Base-by-base conservation (phyloP, 805 yeast genomes). In the Priceomyces castillae region DNA sequence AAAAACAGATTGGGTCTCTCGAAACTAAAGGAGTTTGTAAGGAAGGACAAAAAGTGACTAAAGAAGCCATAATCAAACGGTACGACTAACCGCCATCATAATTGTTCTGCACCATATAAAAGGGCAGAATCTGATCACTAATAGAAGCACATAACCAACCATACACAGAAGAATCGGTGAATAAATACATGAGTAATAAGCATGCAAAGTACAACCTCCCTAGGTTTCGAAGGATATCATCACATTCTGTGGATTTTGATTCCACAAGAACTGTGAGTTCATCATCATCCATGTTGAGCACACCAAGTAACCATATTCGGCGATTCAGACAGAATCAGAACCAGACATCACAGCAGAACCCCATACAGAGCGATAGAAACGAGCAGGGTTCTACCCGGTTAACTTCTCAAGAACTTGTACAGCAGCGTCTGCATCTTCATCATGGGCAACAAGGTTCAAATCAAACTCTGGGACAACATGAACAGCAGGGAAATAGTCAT, bases 291-390 rank as follows among this genome's bases (percentile, higher is more conserved):
- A 60, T 68, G 48, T 55, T 70, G 34, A 64, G 73, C 46, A 67
- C 74, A 0, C 75, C 74, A 20, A 69, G 74, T 50, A 69, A 69
- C 52, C 59, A 65, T 47, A 66, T 65, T 30, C 57, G 68, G 28
- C 53, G 69, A 37, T 55, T 64, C 33, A 19, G 40, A 23, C 40
- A 37, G 19, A 22, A 37, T 25, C 69, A 64, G 43, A 52, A 53
- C 41, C 62, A 57, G 33, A 49, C 22, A 12, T 37, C 40, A 10
- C 40, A 26, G 33, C 39, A 23, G 19, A 44, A 39, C 41, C 37
- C 23, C 4, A 40, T 16, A 40, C 17, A 17, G 20, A 20, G 11
- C 10, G 31, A 28, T 9, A n/a, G 31, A 10, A 28, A 28, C 10
- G 31, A 28, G 15, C 31, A 28, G 15, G 31, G n/a, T 10, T n/a